Base-by-base conservation (phyloP, 352 stramenopile species). In the Vaucheria bursata region DNA sequence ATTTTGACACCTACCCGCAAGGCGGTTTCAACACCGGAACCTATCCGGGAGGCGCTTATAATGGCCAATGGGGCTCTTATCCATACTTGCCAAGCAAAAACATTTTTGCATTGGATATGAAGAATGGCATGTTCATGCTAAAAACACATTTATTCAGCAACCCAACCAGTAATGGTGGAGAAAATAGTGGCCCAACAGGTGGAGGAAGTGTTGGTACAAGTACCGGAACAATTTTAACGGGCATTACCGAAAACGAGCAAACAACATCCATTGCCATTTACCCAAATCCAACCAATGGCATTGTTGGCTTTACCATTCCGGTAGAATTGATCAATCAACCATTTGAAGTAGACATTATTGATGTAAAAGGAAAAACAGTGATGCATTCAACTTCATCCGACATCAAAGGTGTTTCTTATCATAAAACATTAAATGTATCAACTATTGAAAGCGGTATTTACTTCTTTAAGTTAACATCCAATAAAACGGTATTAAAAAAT, bases 41-140 rank as follows among this genome's bases (percentile, higher is more conserved):
- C 25, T 59, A 25, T 18, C 18, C 45, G 25, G 45, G 45, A 18
- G 45, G 25, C 25, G 45, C 18, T 59, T 59, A 59, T 59, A 25
- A 59, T 59, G 45, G 45, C 12, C 45, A 59, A 59, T 59, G 45
- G 45, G 45, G 45, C 12, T 59, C 45, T 18, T 59, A 59, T 59
- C 45, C 45, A 18, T 59, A 59, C 45, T 59, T 59, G 18, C 45
- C 45, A 59, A 59, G 45, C 25, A 59, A 59, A 59, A 59, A 59
- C 25, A 25, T 59, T 59, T 59, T 59, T 59, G 45, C 45, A 18
- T 59, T 59, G 25, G 45, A 59, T 25, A 59, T 18, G 45, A 18
- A 59, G 25, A 59, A 59, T 59, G 45, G 45, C 25, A 25, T 59
- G 18, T 59, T 59, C 25, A 59, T 59, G 45, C 18, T 59, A 18